Evolutionary conservation across 805 yeast genomes (phyloP), one percentile per base, ranked within the genome.

Genomic region (Barnettozyma salicaria): DNA sequence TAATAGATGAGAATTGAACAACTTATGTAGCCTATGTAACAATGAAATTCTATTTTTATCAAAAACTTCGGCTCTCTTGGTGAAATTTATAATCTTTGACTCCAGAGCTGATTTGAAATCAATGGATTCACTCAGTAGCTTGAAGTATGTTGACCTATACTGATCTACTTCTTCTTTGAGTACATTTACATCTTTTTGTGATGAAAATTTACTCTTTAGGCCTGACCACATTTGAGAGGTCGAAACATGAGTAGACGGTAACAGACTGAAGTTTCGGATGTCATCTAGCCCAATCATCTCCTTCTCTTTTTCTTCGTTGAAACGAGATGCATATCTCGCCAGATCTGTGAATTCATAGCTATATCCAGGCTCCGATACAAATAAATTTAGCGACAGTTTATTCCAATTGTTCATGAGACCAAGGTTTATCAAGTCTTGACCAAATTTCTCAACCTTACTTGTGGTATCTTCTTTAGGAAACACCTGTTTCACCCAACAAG

Each of bases 401-500:
- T 53, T 55, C 53, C 56, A 57, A 16, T 50, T 50, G 10, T 40
- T 39, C 7, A 61, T 49, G n/a, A 60, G 27, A 0, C 51, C 52
- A 5, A 49, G 19, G 7, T 38, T 39, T 3, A 60, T 28, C 31
- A 60, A 28, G 18, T 43, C 44, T 37, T 62, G 65, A 1, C 65
- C 65, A 19, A 62, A 41, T 23, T 55, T 49, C 36, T 62, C 62
- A n/a, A 56, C 26, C 24, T 59, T 58, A 12, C 40, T 49, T 4
- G 52, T 42, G 0, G 65, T 45, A 32, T 59, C 63, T 23, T 60
- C 43, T 17, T 45, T 46, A 3, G 43, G 31, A 19, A 48, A 45
- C 21, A 37, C 27, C 10, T 32, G 29, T 30, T 40, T 56, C 9
- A 62, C 40, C 42, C 55, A 56, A 5, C 43, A 36, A 6, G 50